These are phyloP conservation scores for Pythium sukuiense DNA, from an alignment of 352 stramenopile species.

Conservation along the genomic window DNA sequence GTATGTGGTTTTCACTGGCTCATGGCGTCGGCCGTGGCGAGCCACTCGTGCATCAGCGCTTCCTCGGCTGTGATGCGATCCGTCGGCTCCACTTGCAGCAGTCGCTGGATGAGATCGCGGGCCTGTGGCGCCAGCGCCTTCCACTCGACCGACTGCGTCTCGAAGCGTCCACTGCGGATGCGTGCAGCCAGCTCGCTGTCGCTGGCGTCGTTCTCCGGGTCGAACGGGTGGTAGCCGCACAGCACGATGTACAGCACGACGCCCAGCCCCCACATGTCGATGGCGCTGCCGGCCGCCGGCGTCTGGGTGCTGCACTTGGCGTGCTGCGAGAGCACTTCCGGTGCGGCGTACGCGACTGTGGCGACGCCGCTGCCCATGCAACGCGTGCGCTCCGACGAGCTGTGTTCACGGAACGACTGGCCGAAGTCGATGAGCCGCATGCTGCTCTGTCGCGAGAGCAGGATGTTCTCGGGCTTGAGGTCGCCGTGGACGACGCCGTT, in stretches of 20 bases:
- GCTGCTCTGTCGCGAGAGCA: conserved; percentile 39
- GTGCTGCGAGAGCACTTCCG: conserved; percentile 26
- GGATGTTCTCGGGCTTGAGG: conserved; percentile 83
- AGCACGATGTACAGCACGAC: conserved; percentile 39
- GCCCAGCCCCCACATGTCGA: conserved; percentile 40
- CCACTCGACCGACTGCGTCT: conserved; percentile 29
- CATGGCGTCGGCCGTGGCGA: conserved; percentile 1
- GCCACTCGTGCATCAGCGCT: conserved; percentile 32
- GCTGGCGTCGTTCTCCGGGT: conserved; percentile 27
- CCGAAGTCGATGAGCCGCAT: conserved; percentile 68
- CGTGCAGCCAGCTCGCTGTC: conserved; percentile 24
- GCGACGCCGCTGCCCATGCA: conserved; percentile 29
- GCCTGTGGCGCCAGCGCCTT: conserved; percentile 27
- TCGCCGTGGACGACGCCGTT: conserved; percentile 44
- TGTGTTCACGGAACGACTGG: conserved; percentile 48
- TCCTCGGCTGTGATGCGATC: conserved; percentile 27
- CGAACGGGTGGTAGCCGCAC: conserved; percentile 37
- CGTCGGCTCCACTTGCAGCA: conserved; percentile 33
- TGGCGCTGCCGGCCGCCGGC: conserved; percentile 20
- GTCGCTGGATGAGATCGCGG: conserved; percentile 25
- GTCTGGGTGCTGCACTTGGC: background rate
- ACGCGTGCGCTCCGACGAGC: conserved; percentile 20
- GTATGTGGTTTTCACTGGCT: background rate
- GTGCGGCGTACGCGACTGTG: conserved; percentile 36
- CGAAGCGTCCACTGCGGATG: conserved; percentile 28